Base-by-base conservation (phyloP, 2,329 filamentous ascomycete genomes). In the Alternaria gaisen region DNA sequence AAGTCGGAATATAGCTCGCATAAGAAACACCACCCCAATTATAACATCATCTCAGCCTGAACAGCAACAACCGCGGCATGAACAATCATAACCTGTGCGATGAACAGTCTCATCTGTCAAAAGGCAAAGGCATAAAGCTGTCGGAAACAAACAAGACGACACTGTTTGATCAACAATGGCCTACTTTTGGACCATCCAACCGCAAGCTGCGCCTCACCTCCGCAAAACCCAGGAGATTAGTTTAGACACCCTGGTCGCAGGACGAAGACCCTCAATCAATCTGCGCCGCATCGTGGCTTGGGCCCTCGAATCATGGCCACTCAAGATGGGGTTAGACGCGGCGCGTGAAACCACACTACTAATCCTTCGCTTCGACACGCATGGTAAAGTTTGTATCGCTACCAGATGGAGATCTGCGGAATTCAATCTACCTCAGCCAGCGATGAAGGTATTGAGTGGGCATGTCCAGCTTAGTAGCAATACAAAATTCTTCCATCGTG, bases 241-340 rank as follows among this genome's bases (percentile, higher is more conserved):
- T 30, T 42, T 34, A 38, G 46, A 24, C 16, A 12, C 42, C 42
- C 42, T 47, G 42, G 56, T 47, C 50, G 56, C 56, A 58, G 38
- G 30, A 58, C 32, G 20, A 36, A 32, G 30, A 36, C 26, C 53
- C 47, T 46, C 58, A 60, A 57, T 60, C 53, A 30, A 60, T 47
- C 40, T 47, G 58, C 58, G 40, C 46, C 53, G 52, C 58, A 50
- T 59, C 52, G 57, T 56, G 52, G 56, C 56, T 58, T 38, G 30
- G 47, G 50, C 22, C 42, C 34, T 32, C 12, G 42, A 55, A 47
- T 46, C 32, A 48, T 38, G 42, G 32, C 53, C 53, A 14, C 42
- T 9, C 20, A 32, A 28, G n/a, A 20, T 46, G 34, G 34, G 46
- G 32, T 22, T 50, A 40, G 34, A 22, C 12, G 44, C 44, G 52